A percentile compares a stretch with the other conserved stretches of the same genome.
These are phyloP conservation scores for Penicillium paneum DNA, from an alignment of 2,329 filamentous ascomycete genomes.

Conservation along the genomic window DNA sequence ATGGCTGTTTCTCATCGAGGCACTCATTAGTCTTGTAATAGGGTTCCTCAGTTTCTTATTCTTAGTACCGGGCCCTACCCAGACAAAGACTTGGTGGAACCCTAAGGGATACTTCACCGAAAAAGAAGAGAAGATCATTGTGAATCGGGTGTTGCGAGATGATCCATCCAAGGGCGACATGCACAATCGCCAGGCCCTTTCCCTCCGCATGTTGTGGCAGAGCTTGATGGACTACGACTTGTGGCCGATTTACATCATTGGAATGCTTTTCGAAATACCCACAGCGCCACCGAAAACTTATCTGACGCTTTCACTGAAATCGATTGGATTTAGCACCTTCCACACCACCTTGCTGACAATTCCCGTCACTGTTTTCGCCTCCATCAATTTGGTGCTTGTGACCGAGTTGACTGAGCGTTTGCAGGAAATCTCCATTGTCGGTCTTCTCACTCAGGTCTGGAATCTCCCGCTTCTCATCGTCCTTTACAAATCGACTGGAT, in stretches of 20 bases:
- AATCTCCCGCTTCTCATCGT: slow-evolving; percentile 49
- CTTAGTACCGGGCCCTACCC: slow-evolving; percentile 37
- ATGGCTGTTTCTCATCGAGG: slow-evolving; percentile 47
- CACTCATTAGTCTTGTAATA: slow-evolving; percentile 42
- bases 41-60: slow-evolving; percentile 45
- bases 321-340: slow-evolving; percentile 18
- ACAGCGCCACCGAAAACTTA: slow-evolving; percentile 46
- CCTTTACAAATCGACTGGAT: slow-evolving; percentile 39
- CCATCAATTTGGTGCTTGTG: slow-evolving; percentile 27
- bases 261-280: slow-evolving; percentile 40
- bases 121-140: slow-evolving; percentile 60
- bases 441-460: slow-evolving; percentile 51
- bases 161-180: slow-evolving; percentile 39
- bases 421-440: slow-evolving; percentile 47
- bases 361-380: slow-evolving; percentile 45
- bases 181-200: slow-evolving; percentile 38
- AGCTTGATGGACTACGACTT: slow-evolving; percentile 37
- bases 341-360: slow-evolving; percentile 26
- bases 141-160: slow-evolving; percentile 55
- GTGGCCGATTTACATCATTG: slow-evolving; percentile 39
- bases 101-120: slow-evolving; percentile 62
- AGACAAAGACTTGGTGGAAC: slow-evolving; percentile 55
- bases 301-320: slow-evolving; percentile 36
- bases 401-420: slow-evolving; percentile 31
- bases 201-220: slow-evolving; percentile 30